phyloP scores from a whole-genome alignment of 202 grass and related monocot genomes.

The Hordeum pubiflorum region DNA sequence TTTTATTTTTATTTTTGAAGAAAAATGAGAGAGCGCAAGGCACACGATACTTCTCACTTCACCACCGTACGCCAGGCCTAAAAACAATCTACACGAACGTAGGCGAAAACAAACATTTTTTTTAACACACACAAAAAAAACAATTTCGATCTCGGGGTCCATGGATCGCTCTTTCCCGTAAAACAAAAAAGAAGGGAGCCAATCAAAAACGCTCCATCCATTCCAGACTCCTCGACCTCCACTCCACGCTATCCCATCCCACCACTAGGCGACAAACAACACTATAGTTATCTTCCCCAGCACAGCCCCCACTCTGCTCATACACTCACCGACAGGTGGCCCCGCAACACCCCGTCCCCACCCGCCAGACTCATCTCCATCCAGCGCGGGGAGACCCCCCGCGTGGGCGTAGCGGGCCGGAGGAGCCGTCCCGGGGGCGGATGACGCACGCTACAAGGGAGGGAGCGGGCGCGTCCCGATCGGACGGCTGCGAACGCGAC shows the following conservation, averaged over 20 bases:
- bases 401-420: not conserved
- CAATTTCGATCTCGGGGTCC: not conserved
- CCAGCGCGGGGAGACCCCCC: not conserved
- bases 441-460: slow-evolving; percentile 25
- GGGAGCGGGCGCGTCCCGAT: not conserved
- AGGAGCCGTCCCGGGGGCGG: slow-evolving; percentile 1
- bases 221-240: slow-evolving; percentile 14
- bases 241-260: not conserved
- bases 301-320: fast-evolving
- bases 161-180: slow-evolving; percentile 23
- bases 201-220: not conserved
- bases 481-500: slow-evolving; percentile 46
- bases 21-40: too few species aligned
- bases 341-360: fast-evolving
- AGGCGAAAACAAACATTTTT: not conserved
- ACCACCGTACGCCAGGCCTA: too few species aligned
- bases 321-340: not conserved
- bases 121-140: too few species aligned
- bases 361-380: fast-evolving
- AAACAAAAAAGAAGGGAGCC: not conserved
- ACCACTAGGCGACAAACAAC: not conserved
- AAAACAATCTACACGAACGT: not conserved
- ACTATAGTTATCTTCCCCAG: too few species aligned
- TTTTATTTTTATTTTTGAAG: too few species aligned
- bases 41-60: too few species aligned